These are phyloP conservation scores for Ascochyta viciae-villosae DNA, from an alignment of 2,329 filamentous ascomycete genomes.

Conservation along the genomic window DNA sequence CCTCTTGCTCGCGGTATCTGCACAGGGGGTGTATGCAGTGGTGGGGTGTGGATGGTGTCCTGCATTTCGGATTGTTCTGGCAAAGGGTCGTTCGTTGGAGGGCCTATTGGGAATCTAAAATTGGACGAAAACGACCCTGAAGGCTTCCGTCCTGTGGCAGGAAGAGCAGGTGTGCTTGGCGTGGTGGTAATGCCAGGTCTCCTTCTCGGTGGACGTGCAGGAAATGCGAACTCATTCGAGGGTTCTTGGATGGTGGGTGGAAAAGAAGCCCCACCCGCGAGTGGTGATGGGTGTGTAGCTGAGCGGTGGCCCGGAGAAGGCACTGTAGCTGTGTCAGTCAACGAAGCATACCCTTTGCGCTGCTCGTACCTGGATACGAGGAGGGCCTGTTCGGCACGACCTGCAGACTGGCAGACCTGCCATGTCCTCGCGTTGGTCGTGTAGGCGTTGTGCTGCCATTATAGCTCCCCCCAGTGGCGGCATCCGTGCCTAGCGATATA, in stretches of 20 bases:
- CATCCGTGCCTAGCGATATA: conserved; percentile 57
- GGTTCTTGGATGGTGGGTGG: conserved; percentile 41
- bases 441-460: conserved; percentile 35
- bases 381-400: conserved; percentile 61
- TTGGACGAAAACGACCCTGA: conserved; percentile 54
- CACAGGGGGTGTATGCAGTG: conserved; percentile 44
- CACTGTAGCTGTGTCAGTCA: conserved; percentile 34
- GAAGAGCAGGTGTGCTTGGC: conserved; percentile 51
- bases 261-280: conserved; percentile 50
- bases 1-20: conserved; percentile 30
- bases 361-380: conserved; percentile 40
- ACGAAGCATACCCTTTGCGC: not conserved
- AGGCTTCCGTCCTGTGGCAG: conserved; percentile 47
- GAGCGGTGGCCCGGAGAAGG: conserved; percentile 41
- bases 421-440: conserved; percentile 70
- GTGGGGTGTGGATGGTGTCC: conserved; percentile 24
- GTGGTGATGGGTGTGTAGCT: conserved; percentile 51
- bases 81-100: conserved; percentile 41
- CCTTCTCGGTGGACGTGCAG: conserved; percentile 37
- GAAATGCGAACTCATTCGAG: conserved; percentile 38
- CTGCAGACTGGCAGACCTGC: conserved; percentile 81
- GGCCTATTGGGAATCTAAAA: conserved; percentile 64
- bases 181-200: conserved; percentile 44
- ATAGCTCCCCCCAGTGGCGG: conserved; percentile 39
- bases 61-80: conserved; percentile 39